Percentiles rank a stretch among this genome's conserved stretches.
Conservation (phyloP, 257 asterid species). For the Solanum clarkiae region DNA sequence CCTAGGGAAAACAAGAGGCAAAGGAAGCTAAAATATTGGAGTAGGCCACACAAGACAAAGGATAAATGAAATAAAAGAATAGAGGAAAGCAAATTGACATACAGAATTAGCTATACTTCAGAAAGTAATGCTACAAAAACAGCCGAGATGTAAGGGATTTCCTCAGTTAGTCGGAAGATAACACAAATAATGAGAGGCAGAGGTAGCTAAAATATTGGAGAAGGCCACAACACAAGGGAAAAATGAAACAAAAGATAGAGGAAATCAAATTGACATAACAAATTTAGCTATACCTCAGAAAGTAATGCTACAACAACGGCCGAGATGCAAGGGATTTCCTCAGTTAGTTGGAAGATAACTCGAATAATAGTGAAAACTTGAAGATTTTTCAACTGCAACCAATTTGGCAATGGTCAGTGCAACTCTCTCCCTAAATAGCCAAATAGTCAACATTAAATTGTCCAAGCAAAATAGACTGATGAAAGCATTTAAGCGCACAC, state of each 20-base stretch:
- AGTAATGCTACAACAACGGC: slow-evolving; percentile 98
- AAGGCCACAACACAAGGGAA: background rate
- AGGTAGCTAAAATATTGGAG: background rate
- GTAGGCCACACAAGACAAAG: background rate
- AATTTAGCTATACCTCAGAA: slow-evolving; percentile 53
- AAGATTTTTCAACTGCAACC: slow-evolving; percentile 90
- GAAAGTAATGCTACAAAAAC: slow-evolving; percentile 97
- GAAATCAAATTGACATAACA: background rate
- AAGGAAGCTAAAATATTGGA: background rate
- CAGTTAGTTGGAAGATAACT: slow-evolving; percentile 88
- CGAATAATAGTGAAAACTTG: slow-evolving; percentile 91
- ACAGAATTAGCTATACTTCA: slow-evolving; percentile 38
- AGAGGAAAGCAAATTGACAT: background rate
- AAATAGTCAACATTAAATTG: background rate
- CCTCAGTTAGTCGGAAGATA: slow-evolving; percentile 89
- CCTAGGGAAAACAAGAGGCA: background rate
- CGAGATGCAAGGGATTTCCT: slow-evolving; percentile 96
- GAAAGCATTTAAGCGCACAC: slow-evolving; percentile 22
- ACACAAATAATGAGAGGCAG: slow-evolving; percentile 47
- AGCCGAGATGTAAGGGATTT: slow-evolving; percentile 93
- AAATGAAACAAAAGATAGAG: background rate
- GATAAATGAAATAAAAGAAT: background rate
- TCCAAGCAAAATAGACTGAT: background rate
- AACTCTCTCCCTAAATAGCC: background rate
- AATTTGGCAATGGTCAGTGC: slow-evolving; percentile 4